Evolutionary conservation across 2,329 filamentous ascomycete species (phyloP), one percentile per base, ranked within the genome.

Genomic region (Microsporum canis): DNA sequence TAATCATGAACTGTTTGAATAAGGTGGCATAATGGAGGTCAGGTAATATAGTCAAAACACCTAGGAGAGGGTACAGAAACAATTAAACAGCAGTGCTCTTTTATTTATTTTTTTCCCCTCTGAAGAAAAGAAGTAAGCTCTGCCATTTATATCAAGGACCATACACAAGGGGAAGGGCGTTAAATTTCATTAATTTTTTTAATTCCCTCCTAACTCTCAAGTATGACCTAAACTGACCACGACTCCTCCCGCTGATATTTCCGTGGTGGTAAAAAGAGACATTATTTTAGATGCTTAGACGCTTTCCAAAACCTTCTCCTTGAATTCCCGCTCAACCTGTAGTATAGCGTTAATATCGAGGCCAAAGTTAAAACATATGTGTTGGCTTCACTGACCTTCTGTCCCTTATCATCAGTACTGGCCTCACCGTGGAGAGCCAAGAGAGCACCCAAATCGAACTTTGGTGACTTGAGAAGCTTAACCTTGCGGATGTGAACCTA

Each of bases 401-500:
- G 89, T 73, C 94, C 94, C 77, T 91, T 86, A 81, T 99, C 94
- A 77, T 97, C 91, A 72, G 89, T 91, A 75, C 85, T 87, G 66
- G 91, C 95, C 85, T 99, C 94, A 80, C 94, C 94, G 83, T 99
- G 94, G 73, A 99, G 88, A 78, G 88, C 88, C 79, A 99, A 88
- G 71, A 99, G 86, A 72, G 89, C 88, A 80, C 94, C 94, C 69
- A 99, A 88, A 77, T 99, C 94, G 83, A 99, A 97, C 85, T 99
- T 99, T 76, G 94, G 94, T 69, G 87, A 80, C 88, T 99, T 99
- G 72, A 99, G 84, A 71, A 99, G 89, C 88, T 99, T 99, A 75
- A 99, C 92, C 87, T 99, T 99, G 81, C 94, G 91, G 80, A 99
- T 96, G 84, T 99, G 94, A 75, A 97, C 91, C 91, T 97, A 71